These are phyloP conservation scores for Cucumis hystrix DNA, from an alignment of 306 rosid species.

Conservation along the genomic window DNA sequence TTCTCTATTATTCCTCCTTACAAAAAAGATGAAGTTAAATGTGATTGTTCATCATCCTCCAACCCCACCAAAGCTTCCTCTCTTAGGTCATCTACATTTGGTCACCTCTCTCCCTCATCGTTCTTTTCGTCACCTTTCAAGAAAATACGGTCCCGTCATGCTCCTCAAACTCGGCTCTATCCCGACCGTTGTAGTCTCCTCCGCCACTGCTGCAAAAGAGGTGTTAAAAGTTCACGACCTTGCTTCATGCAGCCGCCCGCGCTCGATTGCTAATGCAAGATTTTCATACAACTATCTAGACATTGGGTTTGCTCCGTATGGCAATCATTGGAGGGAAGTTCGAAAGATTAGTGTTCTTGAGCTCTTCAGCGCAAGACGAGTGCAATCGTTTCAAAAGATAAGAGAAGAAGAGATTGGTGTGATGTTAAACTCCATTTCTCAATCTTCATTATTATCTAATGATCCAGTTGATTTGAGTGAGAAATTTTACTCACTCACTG, in stretches of 20 bases:
- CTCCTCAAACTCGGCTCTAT: background rate
- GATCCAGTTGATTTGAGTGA: conserved; percentile 9
- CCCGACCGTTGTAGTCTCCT: background rate
- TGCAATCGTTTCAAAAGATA: conserved; percentile 15
- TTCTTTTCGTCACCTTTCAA: background rate
- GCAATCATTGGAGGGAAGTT: background rate
- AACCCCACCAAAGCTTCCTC: background rate
- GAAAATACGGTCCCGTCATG: background rate
- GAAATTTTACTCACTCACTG: background rate
- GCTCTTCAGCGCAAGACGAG: conserved; percentile 21
- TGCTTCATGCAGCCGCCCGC: background rate
- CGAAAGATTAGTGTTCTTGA: conserved; percentile 1
- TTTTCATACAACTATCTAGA: background rate
- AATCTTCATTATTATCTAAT: background rate
- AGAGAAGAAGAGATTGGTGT: conserved; percentile 3
- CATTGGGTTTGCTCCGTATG: background rate
- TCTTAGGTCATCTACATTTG: background rate
- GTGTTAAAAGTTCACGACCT: background rate
- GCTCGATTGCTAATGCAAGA: background rate
- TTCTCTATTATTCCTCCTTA: background rate
- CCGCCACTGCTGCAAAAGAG: background rate
- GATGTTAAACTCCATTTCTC: background rate
- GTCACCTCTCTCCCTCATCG: background rate
- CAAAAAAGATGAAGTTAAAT: background rate
- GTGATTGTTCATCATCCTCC: background rate